Percentiles rank a stretch among this genome's conserved stretches.
Evolutionary conservation across 495 filamentous ascomycete genomes (phyloP).

Genomic region (Annulohypoxylon maeteangense): DNA sequence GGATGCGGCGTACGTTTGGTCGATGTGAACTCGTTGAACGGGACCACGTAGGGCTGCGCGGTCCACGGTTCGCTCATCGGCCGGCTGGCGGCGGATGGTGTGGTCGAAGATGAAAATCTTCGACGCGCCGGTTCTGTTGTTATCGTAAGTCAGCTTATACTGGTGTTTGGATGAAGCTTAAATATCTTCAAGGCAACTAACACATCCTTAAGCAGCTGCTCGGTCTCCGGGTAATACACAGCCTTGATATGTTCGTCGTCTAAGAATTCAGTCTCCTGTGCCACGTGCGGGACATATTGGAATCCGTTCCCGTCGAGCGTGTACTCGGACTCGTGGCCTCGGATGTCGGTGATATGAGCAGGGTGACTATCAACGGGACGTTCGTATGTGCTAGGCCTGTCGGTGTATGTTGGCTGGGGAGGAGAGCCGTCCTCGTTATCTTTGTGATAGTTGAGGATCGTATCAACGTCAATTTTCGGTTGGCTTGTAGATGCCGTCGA

Average conservation of each 20-base stretch:
- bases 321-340: slow-evolving; percentile 51
- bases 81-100: slow-evolving; percentile 70
- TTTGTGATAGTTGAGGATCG: slow-evolving; percentile 69
- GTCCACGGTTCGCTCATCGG: slow-evolving; percentile 31
- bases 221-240: slow-evolving; percentile 73
- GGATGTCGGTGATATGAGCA: slow-evolving; percentile 55
- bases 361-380: slow-evolving; percentile 51
- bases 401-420: slow-evolving; percentile 61
- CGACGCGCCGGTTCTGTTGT: slow-evolving; percentile 67
- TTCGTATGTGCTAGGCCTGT: slow-evolving; percentile 62
- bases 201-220: slow-evolving; percentile 72
- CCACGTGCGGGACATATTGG: slow-evolving; percentile 51
- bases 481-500: neutral
- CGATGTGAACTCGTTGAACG: slow-evolving; percentile 75
- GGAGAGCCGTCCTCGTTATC: slow-evolving; percentile 68
- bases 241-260: slow-evolving; percentile 76
- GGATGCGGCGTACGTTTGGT: slow-evolving; percentile 72
- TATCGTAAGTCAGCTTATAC: neutral
- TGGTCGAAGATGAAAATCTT: slow-evolving; percentile 80
- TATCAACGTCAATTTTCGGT: slow-evolving; percentile 58
- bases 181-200: slow-evolving; percentile 52
- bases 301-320: slow-evolving; percentile 58
- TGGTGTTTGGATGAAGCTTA: neutral
- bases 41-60: slow-evolving; percentile 59
- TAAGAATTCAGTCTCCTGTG: slow-evolving; percentile 68